These are phyloP conservation scores for Thielaviopsis populi DNA, from an alignment of 2,329 filamentous ascomycete species.

Conservation along the genomic window DNA sequence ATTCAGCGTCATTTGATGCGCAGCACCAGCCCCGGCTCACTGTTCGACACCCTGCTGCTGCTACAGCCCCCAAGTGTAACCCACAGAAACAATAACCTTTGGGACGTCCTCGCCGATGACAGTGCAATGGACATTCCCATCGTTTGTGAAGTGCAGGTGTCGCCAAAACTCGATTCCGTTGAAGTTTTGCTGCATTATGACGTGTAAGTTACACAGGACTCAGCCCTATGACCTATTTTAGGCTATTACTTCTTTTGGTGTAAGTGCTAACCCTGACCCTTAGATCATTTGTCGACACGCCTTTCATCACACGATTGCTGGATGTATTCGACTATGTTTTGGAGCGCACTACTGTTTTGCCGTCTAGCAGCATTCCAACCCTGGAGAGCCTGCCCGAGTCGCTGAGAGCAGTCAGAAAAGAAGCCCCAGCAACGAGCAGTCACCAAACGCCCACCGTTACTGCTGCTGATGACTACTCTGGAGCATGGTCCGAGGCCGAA, in stretches of 20 bases:
- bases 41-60: constrained; percentile 73
- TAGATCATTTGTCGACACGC: background rate
- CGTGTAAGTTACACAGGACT: constrained; percentile 23
- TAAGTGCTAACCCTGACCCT: background rate
- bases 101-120: constrained; percentile 41
- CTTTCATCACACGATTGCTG: background rate
- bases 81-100: constrained; percentile 38
- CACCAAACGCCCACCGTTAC: background rate
- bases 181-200: constrained; percentile 49
- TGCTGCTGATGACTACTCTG: background rate
- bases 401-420: background rate
- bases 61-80: constrained; percentile 49
- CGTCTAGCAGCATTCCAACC: background rate
- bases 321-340: background rate
- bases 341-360: background rate
- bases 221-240: background rate
- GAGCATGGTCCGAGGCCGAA: constrained; percentile 39
- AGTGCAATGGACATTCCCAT: constrained; percentile 60
- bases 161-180: constrained; percentile 33
- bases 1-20: constrained; percentile 42
- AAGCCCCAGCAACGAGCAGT: background rate
- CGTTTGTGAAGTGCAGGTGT: constrained; percentile 58
- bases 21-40: constrained; percentile 26
- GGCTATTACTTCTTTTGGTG: background rate
- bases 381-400: background rate